Evolutionary conservation across 1,284 basidiomycete species (phyloP), one percentile per base, ranked within the genome.

Genomic region (Sphagnurus paluster): DNA sequence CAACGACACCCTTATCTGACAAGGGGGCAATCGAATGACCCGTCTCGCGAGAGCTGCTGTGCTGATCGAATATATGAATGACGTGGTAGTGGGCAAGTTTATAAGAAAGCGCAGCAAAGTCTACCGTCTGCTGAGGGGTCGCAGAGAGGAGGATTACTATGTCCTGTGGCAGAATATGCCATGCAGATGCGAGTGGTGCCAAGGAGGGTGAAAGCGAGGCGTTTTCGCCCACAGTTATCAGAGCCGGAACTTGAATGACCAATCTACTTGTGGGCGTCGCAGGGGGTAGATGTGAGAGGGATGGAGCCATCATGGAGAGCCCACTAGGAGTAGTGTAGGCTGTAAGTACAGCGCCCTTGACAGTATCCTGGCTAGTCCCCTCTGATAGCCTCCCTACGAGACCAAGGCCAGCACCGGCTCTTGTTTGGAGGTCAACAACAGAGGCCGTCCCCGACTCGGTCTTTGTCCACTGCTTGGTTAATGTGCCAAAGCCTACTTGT

Each of bases 371-470:
- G 63, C 85, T 88, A n/a, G 86, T 79, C 17, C 84, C 81, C 54
- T 90, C 82, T 7, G 84, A 87, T 41, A 93, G 72, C 51, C 91
- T 80, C 13, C 93, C 93, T 30, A 91, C 82, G 50, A 97, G 72
- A 58, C 81, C 82, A 46, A 93, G 69, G 13, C 93, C 93, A 16
- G 93, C 92, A 39, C 93, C 93, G 13, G 86, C 77, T 48, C 93
- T 77, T n/a, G 90, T 93, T 70, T 96, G 92, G 44, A 94, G 72
- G 44, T 78, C 69, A 49, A 88, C 73, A 7, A 89, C 80, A 45
- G 82, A 75, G 2, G 81, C 75, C 4, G 76, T 68, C 17, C 65
- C 63, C 33, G 62, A 53, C 16, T 59, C 62, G 8, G 70, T 60
- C 7, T 71, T 63, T 1, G 75, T 65, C 82, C 83, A 84, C 46